These are phyloP conservation scores for Coleophoma eucalyptorum DNA, from an alignment of 2,329 filamentous ascomycete genomes.

Conservation along the genomic window DNA sequence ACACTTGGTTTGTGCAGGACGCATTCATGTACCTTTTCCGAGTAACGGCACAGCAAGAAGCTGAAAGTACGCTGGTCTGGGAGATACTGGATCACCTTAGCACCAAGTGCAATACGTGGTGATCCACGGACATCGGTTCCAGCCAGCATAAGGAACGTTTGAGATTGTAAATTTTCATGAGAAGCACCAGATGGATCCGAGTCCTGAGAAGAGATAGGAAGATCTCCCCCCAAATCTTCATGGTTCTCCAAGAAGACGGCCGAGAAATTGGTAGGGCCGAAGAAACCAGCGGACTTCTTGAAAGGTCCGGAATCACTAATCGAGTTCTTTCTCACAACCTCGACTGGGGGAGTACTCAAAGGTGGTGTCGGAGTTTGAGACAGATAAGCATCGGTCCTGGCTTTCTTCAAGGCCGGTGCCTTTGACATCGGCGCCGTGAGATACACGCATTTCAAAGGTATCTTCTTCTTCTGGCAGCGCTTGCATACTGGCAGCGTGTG, in stretches of 20 bases:
- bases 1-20: slow-evolving; percentile 11
- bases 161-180: slow-evolving; percentile 19
- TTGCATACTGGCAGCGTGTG: slow-evolving; percentile 20
- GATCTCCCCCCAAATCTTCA: slow-evolving; percentile 15
- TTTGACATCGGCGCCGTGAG: slow-evolving; percentile 22
- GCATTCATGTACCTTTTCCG: slow-evolving; percentile 12
- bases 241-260: slow-evolving; percentile 25
- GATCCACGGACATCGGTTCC: slow-evolving; percentile 13
- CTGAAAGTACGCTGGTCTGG: slow-evolving; percentile 21
- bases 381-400: slow-evolving; percentile 5
- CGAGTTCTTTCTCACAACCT: slow-evolving; percentile 4
- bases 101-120: slow-evolving; percentile 19
- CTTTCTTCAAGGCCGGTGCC: slow-evolving; percentile 1
- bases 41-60: slow-evolving; percentile 20
- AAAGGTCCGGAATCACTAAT: slow-evolving; percentile 13
- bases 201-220: slow-evolving; percentile 21
- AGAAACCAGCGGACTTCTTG: slow-evolving; percentile 14
- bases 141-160: slow-evolving; percentile 23
- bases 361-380: background rate
- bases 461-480: slow-evolving; percentile 19
- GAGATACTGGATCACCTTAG: slow-evolving; percentile 19
- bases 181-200: slow-evolving; percentile 10
- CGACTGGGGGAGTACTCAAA: background rate
- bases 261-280: slow-evolving; percentile 26
- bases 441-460: slow-evolving; percentile 19